These are phyloP conservation scores for Didymella exigua DNA, from an alignment of 2,329 filamentous ascomycete genomes.

Conservation along the genomic window DNA sequence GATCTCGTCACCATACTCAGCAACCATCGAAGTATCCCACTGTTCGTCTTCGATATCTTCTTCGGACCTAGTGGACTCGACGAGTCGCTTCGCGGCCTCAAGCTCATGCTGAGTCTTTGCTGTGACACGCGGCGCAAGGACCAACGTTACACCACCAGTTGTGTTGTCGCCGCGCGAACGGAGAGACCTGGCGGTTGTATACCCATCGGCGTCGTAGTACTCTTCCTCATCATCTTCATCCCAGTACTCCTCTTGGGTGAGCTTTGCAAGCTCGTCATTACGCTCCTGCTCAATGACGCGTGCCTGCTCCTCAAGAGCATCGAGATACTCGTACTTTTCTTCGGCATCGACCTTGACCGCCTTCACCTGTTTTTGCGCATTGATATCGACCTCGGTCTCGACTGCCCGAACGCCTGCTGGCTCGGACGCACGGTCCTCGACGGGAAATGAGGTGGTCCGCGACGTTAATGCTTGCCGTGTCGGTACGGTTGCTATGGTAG, in stretches of 20 bases:
- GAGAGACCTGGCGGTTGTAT: slow-evolving; percentile 77
- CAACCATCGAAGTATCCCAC: slow-evolving; percentile 97
- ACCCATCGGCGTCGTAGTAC: slow-evolving; percentile 72
- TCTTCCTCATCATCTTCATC: slow-evolving; percentile 75
- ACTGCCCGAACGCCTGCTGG: slow-evolving; percentile 24
- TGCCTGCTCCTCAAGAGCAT: slow-evolving; percentile 47
- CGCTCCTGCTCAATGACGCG: slow-evolving; percentile 45
- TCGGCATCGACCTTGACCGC: slow-evolving; percentile 26
- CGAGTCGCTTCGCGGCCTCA: slow-evolving; percentile 67
- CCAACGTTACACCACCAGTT: slow-evolving; percentile 65
- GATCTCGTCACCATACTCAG: slow-evolving; percentile 95
- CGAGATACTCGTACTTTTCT: slow-evolving; percentile 45
- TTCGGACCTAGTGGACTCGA: slow-evolving; percentile 67
- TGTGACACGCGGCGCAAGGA: slow-evolving; percentile 76
- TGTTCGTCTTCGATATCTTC: slow-evolving; percentile 87
- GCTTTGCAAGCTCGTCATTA: slow-evolving; percentile 45
- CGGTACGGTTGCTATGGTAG: slow-evolving; percentile 22
- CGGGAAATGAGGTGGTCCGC: slow-evolving; percentile 32
- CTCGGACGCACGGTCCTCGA: slow-evolving; percentile 30
- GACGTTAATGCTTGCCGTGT: slow-evolving; percentile 31
- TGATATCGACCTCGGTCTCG: slow-evolving; percentile 8
- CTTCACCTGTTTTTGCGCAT: slow-evolving; percentile 20
- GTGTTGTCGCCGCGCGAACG: slow-evolving; percentile 78
- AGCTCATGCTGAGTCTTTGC: slow-evolving; percentile 75
- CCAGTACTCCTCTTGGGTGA: slow-evolving; percentile 74